Conservation (phyloP, 2,329 filamentous ascomycete species). For the Paracoccidioides lutzii region DNA sequence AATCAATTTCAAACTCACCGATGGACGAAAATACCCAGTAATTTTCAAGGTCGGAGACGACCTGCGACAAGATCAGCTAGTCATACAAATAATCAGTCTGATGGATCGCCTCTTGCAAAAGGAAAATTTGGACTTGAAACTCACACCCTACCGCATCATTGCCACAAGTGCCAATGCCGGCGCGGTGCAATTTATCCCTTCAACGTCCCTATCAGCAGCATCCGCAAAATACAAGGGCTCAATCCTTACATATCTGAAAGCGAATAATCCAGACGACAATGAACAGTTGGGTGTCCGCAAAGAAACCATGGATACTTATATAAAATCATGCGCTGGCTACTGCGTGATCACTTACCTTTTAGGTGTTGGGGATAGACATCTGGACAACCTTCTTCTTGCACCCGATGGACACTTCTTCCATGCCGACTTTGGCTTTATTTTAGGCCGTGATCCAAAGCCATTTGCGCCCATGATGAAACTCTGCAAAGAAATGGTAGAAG, state of each 20-base stretch:
- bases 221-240: constrained; percentile 68
- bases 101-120: constrained; percentile 95
- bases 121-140: constrained; percentile 87
- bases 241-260: constrained; percentile 68
- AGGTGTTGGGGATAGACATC: constrained; percentile 86
- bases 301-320: constrained; percentile 86
- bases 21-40: constrained; percentile 70
- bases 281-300: constrained; percentile 77
- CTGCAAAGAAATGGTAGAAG: constrained; percentile 95
- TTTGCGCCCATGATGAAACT: constrained; percentile 97
- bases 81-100: constrained; percentile 92
- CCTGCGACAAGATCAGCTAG: constrained; percentile 87
- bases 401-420: constrained; percentile 95
- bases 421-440: constrained; percentile 94
- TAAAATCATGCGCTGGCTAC: constrained; percentile 92
- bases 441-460: constrained; percentile 91
- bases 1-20: constrained; percentile 72
- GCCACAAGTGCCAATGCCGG: constrained; percentile 83
- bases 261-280: constrained; percentile 75
- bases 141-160: constrained; percentile 91
- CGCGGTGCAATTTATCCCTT: constrained; percentile 86
- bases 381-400: constrained; percentile 85
- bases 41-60: constrained; percentile 98
- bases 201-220: constrained; percentile 69
- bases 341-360: constrained; percentile 98